Percentiles rank a stretch among this genome's conserved stretches.
These are phyloP conservation scores for Russula olivacea DNA, from an alignment of 768 basidiomycete genomes.

Conservation along the genomic window DNA sequence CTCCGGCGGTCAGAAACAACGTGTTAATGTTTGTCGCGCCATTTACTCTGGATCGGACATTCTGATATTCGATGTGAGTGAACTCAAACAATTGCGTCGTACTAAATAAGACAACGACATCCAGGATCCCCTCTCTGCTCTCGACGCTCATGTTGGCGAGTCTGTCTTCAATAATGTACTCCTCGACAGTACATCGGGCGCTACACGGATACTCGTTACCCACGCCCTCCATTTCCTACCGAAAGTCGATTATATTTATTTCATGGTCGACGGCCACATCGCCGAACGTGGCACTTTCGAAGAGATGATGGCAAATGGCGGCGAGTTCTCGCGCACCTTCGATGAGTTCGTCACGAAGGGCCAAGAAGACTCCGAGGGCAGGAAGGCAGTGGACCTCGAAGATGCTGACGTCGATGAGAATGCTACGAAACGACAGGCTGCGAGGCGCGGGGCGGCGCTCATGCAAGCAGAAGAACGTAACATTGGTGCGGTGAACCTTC, in stretches of 20 bases:
- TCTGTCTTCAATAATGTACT: slow-evolving; percentile 82
- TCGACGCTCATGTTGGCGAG: slow-evolving; percentile 91
- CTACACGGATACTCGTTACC: slow-evolving; percentile 86
- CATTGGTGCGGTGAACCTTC: slow-evolving; percentile 57
- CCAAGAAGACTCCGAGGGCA: slow-evolving; percentile 42
- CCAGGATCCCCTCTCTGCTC: slow-evolving; percentile 79
- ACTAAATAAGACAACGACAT: not conserved
- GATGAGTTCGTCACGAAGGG: slow-evolving; percentile 62
- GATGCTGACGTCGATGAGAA: slow-evolving; percentile 34
- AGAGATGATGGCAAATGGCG: slow-evolving; percentile 58
- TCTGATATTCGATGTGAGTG: slow-evolving; percentile 67
- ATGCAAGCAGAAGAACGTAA: slow-evolving; percentile 89
- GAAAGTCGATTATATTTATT: slow-evolving; percentile 80
- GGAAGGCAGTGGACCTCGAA: slow-evolving; percentile 37
- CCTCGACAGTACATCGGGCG: slow-evolving; percentile 51
- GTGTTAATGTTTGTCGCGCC: slow-evolving; percentile 79
- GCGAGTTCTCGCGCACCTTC: slow-evolving; percentile 47
- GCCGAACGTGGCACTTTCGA: slow-evolving; percentile 75
- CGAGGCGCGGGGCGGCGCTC: slow-evolving; percentile 43
- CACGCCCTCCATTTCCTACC: slow-evolving; percentile 89
- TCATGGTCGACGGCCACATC: slow-evolving; percentile 69
- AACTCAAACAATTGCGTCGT: not conserved
- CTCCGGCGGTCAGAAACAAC: slow-evolving; percentile 77
- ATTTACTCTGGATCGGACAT: slow-evolving; percentile 85
- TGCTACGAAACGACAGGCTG: slow-evolving; percentile 34